Evolutionary conservation across 805 yeast genomes (phyloP), one percentile per base, ranked within the genome.

Genomic region (Lachancea thermotolerans): DNA sequence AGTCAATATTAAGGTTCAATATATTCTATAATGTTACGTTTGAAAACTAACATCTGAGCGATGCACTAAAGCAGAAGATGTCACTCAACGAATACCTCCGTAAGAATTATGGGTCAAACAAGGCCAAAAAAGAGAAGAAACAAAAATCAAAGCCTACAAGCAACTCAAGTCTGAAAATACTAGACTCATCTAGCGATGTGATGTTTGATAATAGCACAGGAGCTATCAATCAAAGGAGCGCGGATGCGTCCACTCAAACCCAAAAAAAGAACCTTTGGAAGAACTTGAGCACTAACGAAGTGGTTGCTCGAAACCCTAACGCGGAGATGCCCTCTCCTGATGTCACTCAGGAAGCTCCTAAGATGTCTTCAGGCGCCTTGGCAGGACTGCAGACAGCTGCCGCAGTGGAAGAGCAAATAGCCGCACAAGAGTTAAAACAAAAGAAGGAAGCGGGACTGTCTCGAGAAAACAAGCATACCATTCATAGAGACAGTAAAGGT

Each of bases 401-500:
- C 4, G 65, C 72, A 41, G 68, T 75, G 7, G 65, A 66, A 15
- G 50, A 49, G 7, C 73, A 72, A 38, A 57, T 69, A 2, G 60
- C 59, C 32, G 56, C 42, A 1, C 70, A 70, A 41, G 65, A 59
- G 32, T 50, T 47, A 12, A 45, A 40, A 14, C 65, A 59, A 25
- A 44, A 47, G 31, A 41, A 37, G 47, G 53, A 48, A 6, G 33
- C 37, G 8, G 36, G 14, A 12, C 44, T 38, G 8, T 47, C 52
- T 8, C 56, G 51, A 1, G 42, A 35, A 11, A 48, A 52, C 14
- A 48, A 53, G 8, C 59, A 64, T 35, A 79, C 84, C 0, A 67
- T 78, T 0, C 75, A 74, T 54, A 73, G 93, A 69, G 91, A 85
- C 56, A 65, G 74, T 2, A 57, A 71, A 1, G 95, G 95, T 14